These are phyloP conservation scores for Aspergillus indologenus DNA, from an alignment of 495 filamentous ascomycete genomes.

Conservation along the genomic window DNA sequence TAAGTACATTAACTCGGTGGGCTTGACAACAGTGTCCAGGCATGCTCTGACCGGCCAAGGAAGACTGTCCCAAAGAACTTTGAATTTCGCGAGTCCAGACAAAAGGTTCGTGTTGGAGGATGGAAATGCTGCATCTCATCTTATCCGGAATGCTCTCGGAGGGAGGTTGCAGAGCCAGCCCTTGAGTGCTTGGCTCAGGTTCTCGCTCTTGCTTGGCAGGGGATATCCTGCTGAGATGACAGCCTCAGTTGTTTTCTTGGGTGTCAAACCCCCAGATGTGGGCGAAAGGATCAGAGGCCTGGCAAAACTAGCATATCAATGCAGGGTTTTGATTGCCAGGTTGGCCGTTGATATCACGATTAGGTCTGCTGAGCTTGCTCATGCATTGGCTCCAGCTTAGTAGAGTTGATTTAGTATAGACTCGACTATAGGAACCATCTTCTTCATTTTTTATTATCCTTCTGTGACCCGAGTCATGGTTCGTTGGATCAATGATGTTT, in stretches of 20 bases:
- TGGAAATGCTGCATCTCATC: not conserved
- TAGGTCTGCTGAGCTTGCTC: too few relatives aligned
- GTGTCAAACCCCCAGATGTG: too few relatives aligned
- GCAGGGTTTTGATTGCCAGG: too few relatives aligned
- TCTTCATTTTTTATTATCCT: too few relatives aligned
- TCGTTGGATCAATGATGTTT: too few relatives aligned
- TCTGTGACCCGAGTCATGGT: too few relatives aligned
- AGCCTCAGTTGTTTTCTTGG: constrained; percentile 40
- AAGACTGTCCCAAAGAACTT: not conserved
- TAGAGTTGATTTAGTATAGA: too few relatives aligned
- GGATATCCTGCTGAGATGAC: not conserved
- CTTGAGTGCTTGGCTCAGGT: not conserved
- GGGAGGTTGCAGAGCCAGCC: not conserved
- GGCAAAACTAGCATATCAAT: too few relatives aligned
- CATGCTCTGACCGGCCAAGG: not conserved
- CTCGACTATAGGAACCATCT: too few relatives aligned
- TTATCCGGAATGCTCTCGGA: not conserved
- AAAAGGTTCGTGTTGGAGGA: not conserved
- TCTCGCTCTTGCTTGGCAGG: not conserved
- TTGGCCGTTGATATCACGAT: too few relatives aligned
- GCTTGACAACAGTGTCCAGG: not conserved
- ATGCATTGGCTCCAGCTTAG: too few relatives aligned
- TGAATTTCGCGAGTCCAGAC: not conserved
- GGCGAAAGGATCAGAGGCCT: too few relatives aligned
- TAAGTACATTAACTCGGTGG: not conserved